Conservation (phyloP, 371 early-diverging fungal genomes). For the Mortierella sp. region DNA sequence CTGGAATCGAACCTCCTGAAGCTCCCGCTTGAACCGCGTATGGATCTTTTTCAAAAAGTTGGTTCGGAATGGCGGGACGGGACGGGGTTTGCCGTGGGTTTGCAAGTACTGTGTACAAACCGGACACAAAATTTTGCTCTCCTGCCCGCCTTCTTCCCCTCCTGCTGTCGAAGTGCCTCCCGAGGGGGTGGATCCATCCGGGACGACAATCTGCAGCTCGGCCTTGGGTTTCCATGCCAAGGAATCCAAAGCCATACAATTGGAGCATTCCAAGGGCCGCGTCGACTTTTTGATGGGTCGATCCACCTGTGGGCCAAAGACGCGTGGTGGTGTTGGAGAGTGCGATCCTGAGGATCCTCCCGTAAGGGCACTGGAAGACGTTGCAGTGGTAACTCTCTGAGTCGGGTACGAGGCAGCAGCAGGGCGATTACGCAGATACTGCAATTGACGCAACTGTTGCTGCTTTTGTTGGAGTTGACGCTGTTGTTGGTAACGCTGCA, state of each 20-base stretch:
- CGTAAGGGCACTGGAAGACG: not conserved
- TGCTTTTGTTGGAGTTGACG: conserved; percentile 47
- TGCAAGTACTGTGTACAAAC: conserved; percentile 42
- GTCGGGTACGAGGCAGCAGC: conserved; percentile 20
- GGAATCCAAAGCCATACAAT: conserved; percentile 54
- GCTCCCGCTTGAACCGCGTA: conserved; percentile 49
- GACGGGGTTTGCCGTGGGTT: conserved; percentile 41
- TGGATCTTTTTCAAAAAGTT: conserved; percentile 55
- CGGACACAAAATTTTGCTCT: conserved; percentile 40
- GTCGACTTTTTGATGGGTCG: conserved; percentile 47
- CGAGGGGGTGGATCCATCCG: not conserved
- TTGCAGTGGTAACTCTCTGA: conserved; percentile 16
- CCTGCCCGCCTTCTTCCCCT: not conserved
- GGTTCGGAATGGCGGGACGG: conserved; percentile 46
- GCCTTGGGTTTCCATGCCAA: conserved; percentile 32
- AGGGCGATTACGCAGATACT: conserved; percentile 34
- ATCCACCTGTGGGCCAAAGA: conserved; percentile 53
- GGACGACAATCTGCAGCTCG: conserved; percentile 12
- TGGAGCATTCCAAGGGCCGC: conserved; percentile 47
- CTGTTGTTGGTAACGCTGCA: conserved; percentile 48
- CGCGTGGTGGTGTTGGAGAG: conserved; percentile 52
- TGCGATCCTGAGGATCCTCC: conserved; percentile 35
- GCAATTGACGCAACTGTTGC: conserved; percentile 50
- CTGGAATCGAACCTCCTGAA: conserved; percentile 55
- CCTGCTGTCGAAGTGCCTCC: not conserved